phyloP scores from a whole-genome alignment of 441 rosid genomes.

The Corymbia citriodora region DNA sequence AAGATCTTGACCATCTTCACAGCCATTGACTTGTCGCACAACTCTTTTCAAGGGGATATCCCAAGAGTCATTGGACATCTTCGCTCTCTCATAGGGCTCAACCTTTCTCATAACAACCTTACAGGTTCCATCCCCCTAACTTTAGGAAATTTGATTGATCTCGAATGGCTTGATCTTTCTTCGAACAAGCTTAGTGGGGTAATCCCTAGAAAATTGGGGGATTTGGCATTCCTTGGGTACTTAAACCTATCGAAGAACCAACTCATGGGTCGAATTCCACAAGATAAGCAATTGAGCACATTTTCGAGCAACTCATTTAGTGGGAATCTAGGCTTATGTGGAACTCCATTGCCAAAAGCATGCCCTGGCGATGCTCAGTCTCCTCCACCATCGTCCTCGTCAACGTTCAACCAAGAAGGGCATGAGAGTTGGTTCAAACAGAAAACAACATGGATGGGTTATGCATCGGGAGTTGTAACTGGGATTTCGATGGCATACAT shows the following conservation, averaged over 20 bases:
- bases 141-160: neutral
- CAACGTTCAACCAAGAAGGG: neutral
- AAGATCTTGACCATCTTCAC: too few relatives aligned
- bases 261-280: neutral
- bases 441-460: neutral
- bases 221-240: neutral
- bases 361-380: neutral
- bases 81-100: neutral
- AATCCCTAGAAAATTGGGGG: neutral
- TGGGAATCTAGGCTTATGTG: neutral
- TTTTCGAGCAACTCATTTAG: neutral
- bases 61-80: too few relatives aligned
- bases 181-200: neutral
- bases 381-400: neutral
- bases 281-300: neutral
- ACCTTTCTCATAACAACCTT: neutral
- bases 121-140: neutral
- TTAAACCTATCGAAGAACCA: neutral
- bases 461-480: neutral
- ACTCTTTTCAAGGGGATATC: too few relatives aligned
- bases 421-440: neutral
- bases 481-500: neutral
- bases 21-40: too few relatives aligned
- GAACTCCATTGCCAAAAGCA: neutral
- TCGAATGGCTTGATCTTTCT: neutral